phyloP scores from a whole-genome alignment of 371 early-diverging fungal genomes.

The Mucor sp. region DNA sequence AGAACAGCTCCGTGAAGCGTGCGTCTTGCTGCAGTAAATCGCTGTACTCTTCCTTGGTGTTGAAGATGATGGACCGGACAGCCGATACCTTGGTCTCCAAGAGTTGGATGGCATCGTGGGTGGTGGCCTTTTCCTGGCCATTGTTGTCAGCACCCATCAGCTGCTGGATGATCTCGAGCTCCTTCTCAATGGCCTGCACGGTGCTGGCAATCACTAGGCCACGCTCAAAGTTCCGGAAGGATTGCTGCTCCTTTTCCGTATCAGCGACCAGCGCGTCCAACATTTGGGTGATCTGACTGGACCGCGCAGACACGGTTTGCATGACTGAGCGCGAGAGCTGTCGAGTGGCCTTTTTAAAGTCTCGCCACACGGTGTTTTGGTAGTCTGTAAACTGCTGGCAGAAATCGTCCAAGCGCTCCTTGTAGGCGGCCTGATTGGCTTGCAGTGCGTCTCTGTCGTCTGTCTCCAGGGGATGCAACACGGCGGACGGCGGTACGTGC shows the following conservation, averaged over 20 bases:
- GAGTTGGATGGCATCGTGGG: constrained; percentile 34
- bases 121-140: constrained; percentile 27
- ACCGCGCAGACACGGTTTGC: constrained; percentile 7
- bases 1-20: constrained; percentile 21
- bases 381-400: constrained; percentile 12
- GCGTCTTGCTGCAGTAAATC: constrained; percentile 27
- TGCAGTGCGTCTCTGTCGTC: constrained; percentile 2
- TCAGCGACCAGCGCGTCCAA: constrained; percentile 1
- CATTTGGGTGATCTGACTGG: constrained; percentile 3
- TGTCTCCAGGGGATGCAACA: constrained; percentile 33
- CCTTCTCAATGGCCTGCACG: constrained; percentile 35
- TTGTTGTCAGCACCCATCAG: constrained; percentile 34
- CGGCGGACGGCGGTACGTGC: background rate
- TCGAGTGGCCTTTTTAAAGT: constrained; percentile 17
- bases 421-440: constrained; percentile 9
- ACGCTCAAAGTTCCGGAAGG: constrained; percentile 30
- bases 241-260: constrained; percentile 19
- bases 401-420: constrained; percentile 3
- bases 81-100: constrained; percentile 38
- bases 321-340: constrained; percentile 22
- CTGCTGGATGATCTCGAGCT: constrained; percentile 42
- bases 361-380: constrained; percentile 28
- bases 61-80: constrained; percentile 33
- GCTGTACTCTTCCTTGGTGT: constrained; percentile 30
- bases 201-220: constrained; percentile 30